Conservation (phyloP, 2,329 filamentous ascomycete genomes). For the Arthrinium puccinioides region DNA sequence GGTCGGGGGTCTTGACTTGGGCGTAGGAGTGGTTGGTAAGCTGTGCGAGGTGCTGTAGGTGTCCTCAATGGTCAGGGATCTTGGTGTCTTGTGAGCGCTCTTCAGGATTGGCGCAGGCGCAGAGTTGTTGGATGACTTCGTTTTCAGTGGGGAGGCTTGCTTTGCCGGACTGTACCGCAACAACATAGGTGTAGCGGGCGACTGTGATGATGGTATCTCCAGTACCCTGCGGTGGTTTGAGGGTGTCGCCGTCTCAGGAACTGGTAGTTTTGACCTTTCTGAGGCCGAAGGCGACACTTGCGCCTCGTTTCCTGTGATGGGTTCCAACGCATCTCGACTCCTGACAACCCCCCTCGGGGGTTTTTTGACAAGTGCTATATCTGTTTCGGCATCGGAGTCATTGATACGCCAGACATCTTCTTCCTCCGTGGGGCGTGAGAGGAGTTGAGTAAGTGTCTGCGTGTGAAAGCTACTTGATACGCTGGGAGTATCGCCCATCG, state of each 20-base stretch:
- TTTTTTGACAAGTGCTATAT: slow-evolving; percentile 13
- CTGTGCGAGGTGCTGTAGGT: slow-evolving; percentile 20
- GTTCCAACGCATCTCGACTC: slow-evolving; percentile 1
- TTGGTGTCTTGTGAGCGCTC: slow-evolving; percentile 13
- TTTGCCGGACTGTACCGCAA: slow-evolving; percentile 13
- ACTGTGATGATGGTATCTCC: slow-evolving; percentile 21
- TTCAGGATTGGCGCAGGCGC: slow-evolving; percentile 14
- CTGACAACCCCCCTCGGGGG: slow-evolving; percentile 12
- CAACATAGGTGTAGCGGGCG: slow-evolving; percentile 18
- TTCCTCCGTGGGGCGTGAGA: slow-evolving; percentile 11
- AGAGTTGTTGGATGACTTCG: slow-evolving; percentile 15
- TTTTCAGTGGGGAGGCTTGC: slow-evolving; percentile 16
- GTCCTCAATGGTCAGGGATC: slow-evolving; percentile 17
- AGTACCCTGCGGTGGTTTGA: slow-evolving; percentile 14
- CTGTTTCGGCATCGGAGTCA: slow-evolving; percentile 19
- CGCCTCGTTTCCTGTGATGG: neutral
- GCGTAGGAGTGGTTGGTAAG: slow-evolving; percentile 15
- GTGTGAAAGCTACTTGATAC: slow-evolving; percentile 23
- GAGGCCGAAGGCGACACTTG: neutral
- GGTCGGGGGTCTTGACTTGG: slow-evolving; percentile 11
- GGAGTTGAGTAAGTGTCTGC: slow-evolving; percentile 21
- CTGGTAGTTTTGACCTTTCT: neutral
- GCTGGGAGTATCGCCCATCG: slow-evolving; percentile 18
- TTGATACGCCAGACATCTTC: slow-evolving; percentile 14
- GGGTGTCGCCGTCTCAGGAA: slow-evolving; percentile 16